Evolutionary conservation across 2,329 filamentous ascomycete genomes (phyloP).

Genomic region (Calonectria multiphialidica): DNA sequence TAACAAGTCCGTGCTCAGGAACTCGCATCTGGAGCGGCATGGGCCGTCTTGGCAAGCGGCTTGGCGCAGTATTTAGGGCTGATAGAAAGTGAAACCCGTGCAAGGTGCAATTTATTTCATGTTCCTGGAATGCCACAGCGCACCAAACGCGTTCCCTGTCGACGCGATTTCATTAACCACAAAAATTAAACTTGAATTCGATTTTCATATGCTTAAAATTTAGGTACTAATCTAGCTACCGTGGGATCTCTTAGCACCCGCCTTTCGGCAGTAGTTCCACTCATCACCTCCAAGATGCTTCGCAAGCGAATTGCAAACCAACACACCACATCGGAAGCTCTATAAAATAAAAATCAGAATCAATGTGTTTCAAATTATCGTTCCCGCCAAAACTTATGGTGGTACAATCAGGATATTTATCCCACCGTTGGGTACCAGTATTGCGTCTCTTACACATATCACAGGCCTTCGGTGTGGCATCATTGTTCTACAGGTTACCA

Average conservation of each 20-base stretch:
- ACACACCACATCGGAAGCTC: neutral
- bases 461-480: slow-evolving; percentile 13
- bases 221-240: neutral
- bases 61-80: too few species aligned
- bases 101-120: too few species aligned
- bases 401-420: slow-evolving; percentile 17
- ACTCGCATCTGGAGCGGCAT: too few species aligned
- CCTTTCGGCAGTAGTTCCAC: neutral
- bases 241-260: neutral
- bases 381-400: neutral
- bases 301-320: neutral
- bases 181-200: too few species aligned
- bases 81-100: too few species aligned
- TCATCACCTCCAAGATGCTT: neutral
- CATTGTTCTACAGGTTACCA: neutral
- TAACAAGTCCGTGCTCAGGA: too few species aligned
- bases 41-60: too few species aligned
- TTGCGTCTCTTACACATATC: slow-evolving; percentile 13
- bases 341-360: neutral
- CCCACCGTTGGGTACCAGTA: slow-evolving; percentile 13
- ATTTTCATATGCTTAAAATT: neutral
- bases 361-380: too few species aligned
- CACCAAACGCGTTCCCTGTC: neutral
- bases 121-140: neutral
- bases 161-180: neutral